Evolutionary conservation across 805 yeast genomes (phyloP).

Genomic region (Geotrichum ghanense): DNA sequence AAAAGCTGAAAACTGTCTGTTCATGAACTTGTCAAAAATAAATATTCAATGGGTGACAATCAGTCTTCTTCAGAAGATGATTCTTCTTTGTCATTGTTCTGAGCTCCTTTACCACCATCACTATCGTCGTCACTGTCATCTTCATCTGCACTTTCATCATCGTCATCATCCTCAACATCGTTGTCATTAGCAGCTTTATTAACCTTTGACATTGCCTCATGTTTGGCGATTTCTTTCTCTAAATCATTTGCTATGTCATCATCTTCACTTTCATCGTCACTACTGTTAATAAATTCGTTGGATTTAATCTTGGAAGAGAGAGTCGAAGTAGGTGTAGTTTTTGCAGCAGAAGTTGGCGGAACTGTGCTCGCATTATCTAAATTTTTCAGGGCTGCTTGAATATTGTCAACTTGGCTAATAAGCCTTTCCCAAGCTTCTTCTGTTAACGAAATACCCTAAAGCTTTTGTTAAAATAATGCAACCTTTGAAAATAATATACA

Average conservation of each 20-base stretch:
- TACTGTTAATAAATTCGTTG: background rate
- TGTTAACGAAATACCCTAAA: constrained; percentile 23
- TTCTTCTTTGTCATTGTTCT: no score
- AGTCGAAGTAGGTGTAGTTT: background rate
- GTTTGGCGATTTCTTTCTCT: constrained; percentile 4
- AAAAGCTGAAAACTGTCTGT: no score
- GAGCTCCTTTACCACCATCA: no score
- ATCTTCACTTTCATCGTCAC: constrained; percentile 3
- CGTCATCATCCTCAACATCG: constrained; percentile 4
- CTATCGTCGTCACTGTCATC: constrained; percentile 2
- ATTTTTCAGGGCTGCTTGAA: constrained; percentile 16
- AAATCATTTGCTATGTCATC: background rate
- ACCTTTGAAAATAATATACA: constrained; percentile 10
- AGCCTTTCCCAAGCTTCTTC: constrained; percentile 18
- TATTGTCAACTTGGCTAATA: constrained; percentile 10
- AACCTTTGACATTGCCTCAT: constrained; percentile 3
- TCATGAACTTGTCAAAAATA: no score
- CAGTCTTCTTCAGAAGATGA: no score
- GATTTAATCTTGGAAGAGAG: background rate
- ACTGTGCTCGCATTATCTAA: constrained; percentile 7
- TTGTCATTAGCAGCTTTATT: constrained; percentile 6
- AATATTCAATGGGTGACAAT: no score
- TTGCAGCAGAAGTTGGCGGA: constrained; percentile 1
- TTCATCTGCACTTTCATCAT: constrained; percentile 1
- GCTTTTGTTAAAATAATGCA: background rate